These are phyloP conservation scores for Irpex sp. DNA, from an alignment of 1,284 basidiomycete genomes.

Conservation along the genomic window DNA sequence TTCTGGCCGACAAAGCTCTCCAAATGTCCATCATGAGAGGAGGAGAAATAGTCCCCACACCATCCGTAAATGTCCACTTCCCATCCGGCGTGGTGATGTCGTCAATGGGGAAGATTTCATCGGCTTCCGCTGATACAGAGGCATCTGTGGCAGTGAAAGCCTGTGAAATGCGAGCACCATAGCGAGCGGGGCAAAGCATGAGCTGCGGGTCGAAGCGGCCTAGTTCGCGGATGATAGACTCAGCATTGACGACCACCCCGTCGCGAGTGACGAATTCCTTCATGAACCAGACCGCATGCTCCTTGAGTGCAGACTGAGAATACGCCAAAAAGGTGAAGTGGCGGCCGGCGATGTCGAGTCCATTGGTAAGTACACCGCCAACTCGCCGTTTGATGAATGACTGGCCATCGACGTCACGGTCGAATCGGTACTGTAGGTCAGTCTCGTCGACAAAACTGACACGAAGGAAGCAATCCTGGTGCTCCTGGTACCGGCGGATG, in stretches of 20 bases:
- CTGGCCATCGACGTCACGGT: constrained; percentile 46
- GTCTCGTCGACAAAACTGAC: constrained; percentile 63
- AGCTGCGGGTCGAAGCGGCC: constrained; percentile 52
- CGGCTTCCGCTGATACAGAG: constrained; percentile 46
- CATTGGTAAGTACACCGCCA: constrained; percentile 38
- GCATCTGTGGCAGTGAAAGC: constrained; percentile 71
- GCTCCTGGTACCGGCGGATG: constrained; percentile 43
- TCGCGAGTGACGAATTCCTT: constrained; percentile 38
- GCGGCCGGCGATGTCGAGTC: constrained; percentile 47
- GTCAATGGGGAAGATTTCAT: constrained; percentile 40
- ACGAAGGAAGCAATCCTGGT: constrained; percentile 57
- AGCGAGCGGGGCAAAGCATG: constrained; percentile 63
- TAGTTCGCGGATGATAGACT: constrained; percentile 45
- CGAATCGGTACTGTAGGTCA: constrained; percentile 42
- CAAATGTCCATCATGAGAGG: constrained; percentile 55
- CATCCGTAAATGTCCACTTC: constrained; percentile 58
- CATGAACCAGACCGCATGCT: constrained; percentile 58
- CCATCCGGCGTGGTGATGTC: constrained; percentile 40
- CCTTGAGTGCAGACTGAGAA: constrained; percentile 50
- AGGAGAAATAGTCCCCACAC: constrained; percentile 63
- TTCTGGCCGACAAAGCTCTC: constrained; percentile 34
- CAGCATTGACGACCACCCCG: constrained; percentile 34
- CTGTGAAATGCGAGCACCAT: constrained; percentile 67
- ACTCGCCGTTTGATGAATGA: constrained; percentile 43
- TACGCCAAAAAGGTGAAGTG: constrained; percentile 54